Evolutionary conservation across 1,284 basidiomycete genomes (phyloP), one percentile per base, ranked within the genome.

Genomic region (Filobasidium uniguttulatum): DNA sequence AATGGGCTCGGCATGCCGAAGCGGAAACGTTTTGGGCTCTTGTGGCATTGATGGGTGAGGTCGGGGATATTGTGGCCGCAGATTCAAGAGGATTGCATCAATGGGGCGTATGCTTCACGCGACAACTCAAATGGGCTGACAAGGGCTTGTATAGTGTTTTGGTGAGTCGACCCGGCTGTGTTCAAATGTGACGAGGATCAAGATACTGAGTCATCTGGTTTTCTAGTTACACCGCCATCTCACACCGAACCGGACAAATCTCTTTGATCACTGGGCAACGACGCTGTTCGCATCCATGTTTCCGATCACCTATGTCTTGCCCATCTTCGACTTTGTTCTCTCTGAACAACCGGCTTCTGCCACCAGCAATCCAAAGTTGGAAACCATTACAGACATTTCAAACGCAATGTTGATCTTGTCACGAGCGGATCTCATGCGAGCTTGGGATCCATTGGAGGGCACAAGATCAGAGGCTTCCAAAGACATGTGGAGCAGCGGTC

Each of bases 1-100:
- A 26, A 35, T 43, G 52, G 30, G 26, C 31, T 23, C 17, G 44
- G 6, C 52, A 62, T 37, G 63, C 59, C 2, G 69, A 69, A 48
- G 66, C 66, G 38, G 62, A 67, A 41, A 60, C 63, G 9, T 70
- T 62, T 51, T 67, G 66, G 65, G 62, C 61, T 10, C 56, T 68
- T 17, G 52, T 56, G 2, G 60, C 59, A 3, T 34, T 69, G n/a
- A 58, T 65, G 48, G 47, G 55, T 12, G 64, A 65, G 22, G 52
- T 64, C 9, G 61, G 60, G 26, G 50, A 54, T 7, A 46, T 60
- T 29, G 50, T 61, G 1, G 30, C 51, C 1, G 55, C 35, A 34
- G 28, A 2, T 5, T 8, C 17, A 26, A 30, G 14, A 9, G 23
- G 35, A 26, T 25, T 33, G 30, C n/a, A 25, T 31, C 9, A 47